phyloP scores from a whole-genome alignment of 768 basidiomycete genomes.

The Scleroderma bovista region DNA sequence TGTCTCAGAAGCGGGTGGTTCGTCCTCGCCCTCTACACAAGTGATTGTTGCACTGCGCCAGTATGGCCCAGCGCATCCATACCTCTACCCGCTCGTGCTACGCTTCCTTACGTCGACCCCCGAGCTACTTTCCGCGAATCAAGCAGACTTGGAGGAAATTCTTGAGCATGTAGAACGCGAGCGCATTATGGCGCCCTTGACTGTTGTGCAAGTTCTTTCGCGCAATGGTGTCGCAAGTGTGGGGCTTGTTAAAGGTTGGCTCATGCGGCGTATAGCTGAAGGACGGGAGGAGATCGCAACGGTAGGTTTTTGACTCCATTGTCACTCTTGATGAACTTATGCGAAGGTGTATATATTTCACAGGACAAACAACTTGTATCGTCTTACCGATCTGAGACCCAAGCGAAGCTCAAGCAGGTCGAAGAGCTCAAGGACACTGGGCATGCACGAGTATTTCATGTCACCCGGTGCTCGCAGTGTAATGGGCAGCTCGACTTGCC shows the following conservation, averaged over 20 bases:
- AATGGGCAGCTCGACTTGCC: constrained; percentile 88
- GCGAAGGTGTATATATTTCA: background rate
- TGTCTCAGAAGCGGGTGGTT: constrained; percentile 15
- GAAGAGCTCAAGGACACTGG: constrained; percentile 73
- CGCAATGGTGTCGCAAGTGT: constrained; percentile 88
- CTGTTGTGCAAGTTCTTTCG: constrained; percentile 82
- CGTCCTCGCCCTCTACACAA: constrained; percentile 28
- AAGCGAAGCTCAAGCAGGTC: constrained; percentile 74
- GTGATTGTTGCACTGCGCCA: constrained; percentile 68
- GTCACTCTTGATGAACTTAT: background rate
- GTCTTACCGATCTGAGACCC: constrained; percentile 87
- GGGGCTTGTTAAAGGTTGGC: constrained; percentile 88
- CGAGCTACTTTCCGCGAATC: constrained; percentile 65
- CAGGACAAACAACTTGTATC: constrained; percentile 83
- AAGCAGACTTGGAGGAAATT: constrained; percentile 62
- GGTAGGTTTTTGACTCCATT: constrained; percentile 39
- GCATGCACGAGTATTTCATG: constrained; percentile 86
- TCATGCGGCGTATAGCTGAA: constrained; percentile 71
- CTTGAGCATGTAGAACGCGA: constrained; percentile 76
- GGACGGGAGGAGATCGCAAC: constrained; percentile 73
- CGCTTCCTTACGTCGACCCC: constrained; percentile 84
- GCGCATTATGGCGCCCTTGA: constrained; percentile 82
- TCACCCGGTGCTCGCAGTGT: constrained; percentile 89
- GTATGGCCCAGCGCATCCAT: constrained; percentile 68
- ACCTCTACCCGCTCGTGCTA: constrained; percentile 83